A percentile compares a stretch with the other conserved stretches of the same genome.
Conservation (phyloP, 768 basidiomycete species). For the Suillus lakei region DNA sequence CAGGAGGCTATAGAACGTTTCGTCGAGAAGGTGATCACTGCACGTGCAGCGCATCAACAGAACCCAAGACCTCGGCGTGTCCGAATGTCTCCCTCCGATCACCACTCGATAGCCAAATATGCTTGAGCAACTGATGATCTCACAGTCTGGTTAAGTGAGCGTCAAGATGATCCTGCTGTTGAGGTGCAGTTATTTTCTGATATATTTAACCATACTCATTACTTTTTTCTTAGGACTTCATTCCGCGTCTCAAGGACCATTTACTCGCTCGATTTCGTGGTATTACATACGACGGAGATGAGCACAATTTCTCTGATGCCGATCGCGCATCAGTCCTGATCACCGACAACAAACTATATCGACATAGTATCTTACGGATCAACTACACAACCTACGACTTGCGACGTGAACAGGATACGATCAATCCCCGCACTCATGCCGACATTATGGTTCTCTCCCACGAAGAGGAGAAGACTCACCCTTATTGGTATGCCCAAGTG, state of each 20-base stretch:
- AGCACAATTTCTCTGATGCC: slow-evolving; percentile 20
- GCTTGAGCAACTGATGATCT: slow-evolving; percentile 12
- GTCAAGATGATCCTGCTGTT: slow-evolving; percentile 34
- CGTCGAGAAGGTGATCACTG: slow-evolving; percentile 24
- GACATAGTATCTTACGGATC: slow-evolving; percentile 34
- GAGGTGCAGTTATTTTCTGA: slow-evolving; percentile 4
- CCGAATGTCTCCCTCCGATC: too few species aligned
- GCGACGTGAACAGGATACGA: slow-evolving; percentile 18
- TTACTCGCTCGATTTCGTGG: slow-evolving; percentile 6
- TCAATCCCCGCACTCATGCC: slow-evolving; percentile 24
- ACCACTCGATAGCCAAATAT: slow-evolving; percentile 26
- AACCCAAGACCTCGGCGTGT: too few species aligned
- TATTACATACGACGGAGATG: slow-evolving; percentile 17
- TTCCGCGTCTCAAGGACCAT: slow-evolving; percentile 20
- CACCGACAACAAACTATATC: slow-evolving; percentile 10
- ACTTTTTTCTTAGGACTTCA: slow-evolving; percentile 32
- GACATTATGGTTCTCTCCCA: slow-evolving; percentile 35
- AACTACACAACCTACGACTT: slow-evolving; percentile 35
- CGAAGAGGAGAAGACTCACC: slow-evolving; percentile 23
- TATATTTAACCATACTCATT: not conserved
- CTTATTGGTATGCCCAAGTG: slow-evolving; percentile 42
- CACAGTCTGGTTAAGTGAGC: slow-evolving; percentile 13
- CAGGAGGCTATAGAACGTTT: slow-evolving; percentile 20
- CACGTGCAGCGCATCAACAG: too few species aligned
- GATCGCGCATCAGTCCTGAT: slow-evolving; percentile 30